A percentile compares a stretch with the other conserved stretches of the same genome.
Conservation (phyloP, 441 rosid species). For the Populus hybrid region DNA sequence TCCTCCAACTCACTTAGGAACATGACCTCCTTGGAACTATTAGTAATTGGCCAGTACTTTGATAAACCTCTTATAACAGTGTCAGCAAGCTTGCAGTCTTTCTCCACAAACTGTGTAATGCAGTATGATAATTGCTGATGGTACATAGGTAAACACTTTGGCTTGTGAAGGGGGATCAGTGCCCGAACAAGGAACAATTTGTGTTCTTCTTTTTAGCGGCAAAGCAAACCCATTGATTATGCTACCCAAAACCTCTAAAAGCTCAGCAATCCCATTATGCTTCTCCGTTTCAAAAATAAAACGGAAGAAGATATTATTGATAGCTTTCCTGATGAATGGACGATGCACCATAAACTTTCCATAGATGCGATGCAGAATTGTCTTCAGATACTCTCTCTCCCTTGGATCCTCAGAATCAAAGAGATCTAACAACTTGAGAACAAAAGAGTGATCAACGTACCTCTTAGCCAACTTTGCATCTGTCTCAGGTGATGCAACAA, state of each 20-base stretch:
- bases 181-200: slow-evolving; percentile 64
- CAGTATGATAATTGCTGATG: slow-evolving; percentile 75
- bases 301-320: slow-evolving; percentile 60
- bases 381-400: slow-evolving; percentile 68
- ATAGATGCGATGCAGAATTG: slow-evolving; percentile 68
- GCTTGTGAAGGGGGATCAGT: slow-evolving; percentile 71
- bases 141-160: slow-evolving; percentile 64
- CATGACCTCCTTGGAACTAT: slow-evolving; percentile 75
- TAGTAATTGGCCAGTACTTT: slow-evolving; percentile 72
- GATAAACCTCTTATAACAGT: slow-evolving; percentile 60
- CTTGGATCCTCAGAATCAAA: slow-evolving; percentile 84
- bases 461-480: slow-evolving; percentile 70
- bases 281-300: slow-evolving; percentile 68
- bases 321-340: slow-evolving; percentile 66
- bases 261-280: slow-evolving; percentile 70
- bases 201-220: slow-evolving; percentile 75
- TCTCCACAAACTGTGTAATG: slow-evolving; percentile 69
- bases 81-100: slow-evolving; percentile 71
- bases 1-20: slow-evolving; percentile 69
- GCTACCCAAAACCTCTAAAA: slow-evolving; percentile 71
- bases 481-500: slow-evolving; percentile 67
- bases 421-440: slow-evolving; percentile 57
- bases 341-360: slow-evolving; percentile 81
- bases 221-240: slow-evolving; percentile 74
- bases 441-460: slow-evolving; percentile 56